phyloP scores from a whole-genome alignment of 331 rosid species.

The Stylosanthes scabra region DNA sequence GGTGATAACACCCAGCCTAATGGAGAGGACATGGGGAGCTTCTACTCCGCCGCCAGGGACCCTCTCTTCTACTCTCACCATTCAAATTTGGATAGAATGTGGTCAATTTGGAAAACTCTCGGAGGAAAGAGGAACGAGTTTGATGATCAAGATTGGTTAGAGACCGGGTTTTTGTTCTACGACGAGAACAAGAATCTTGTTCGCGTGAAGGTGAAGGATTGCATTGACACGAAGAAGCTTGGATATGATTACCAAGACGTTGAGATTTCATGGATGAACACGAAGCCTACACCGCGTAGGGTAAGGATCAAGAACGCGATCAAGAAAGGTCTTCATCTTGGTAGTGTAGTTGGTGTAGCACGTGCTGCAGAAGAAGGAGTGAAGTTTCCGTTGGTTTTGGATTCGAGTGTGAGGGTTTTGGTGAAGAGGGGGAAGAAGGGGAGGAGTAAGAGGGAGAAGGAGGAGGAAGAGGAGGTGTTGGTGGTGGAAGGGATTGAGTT shows the following conservation, averaged over 20 bases:
- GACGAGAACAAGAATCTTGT: slow-evolving; percentile 60
- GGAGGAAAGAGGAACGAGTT: slow-evolving; percentile 50
- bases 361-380: slow-evolving; percentile 34
- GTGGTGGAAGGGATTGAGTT: slow-evolving; percentile 63
- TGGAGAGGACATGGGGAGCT: slow-evolving; percentile 62
- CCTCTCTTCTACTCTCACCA: slow-evolving; percentile 71
- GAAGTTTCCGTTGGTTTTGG: slow-evolving; percentile 48
- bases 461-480: slow-evolving; percentile 56
- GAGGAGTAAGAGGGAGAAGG: slow-evolving; percentile 54
- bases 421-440: slow-evolving; percentile 52
- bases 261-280: slow-evolving; percentile 52
- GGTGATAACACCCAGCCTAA: slow-evolving; percentile 63
- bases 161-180: slow-evolving; percentile 62
- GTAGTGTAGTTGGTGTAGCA: slow-evolving; percentile 28
- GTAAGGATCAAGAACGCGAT: not conserved
- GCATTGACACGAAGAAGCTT: slow-evolving; percentile 48
- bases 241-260: slow-evolving; percentile 63
- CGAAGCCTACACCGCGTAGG: slow-evolving; percentile 48
- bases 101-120: slow-evolving; percentile 63
- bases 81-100: slow-evolving; percentile 63
- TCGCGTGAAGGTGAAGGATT: slow-evolving; percentile 56
- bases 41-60: slow-evolving; percentile 67
- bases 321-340: not conserved
- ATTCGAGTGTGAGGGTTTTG: slow-evolving; percentile 30
- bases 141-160: slow-evolving; percentile 52